A percentile compares a stretch with the other conserved stretches of the same genome.
Conservation (phyloP, 306 rosid species). For the Erythrophleum fordii region DNA sequence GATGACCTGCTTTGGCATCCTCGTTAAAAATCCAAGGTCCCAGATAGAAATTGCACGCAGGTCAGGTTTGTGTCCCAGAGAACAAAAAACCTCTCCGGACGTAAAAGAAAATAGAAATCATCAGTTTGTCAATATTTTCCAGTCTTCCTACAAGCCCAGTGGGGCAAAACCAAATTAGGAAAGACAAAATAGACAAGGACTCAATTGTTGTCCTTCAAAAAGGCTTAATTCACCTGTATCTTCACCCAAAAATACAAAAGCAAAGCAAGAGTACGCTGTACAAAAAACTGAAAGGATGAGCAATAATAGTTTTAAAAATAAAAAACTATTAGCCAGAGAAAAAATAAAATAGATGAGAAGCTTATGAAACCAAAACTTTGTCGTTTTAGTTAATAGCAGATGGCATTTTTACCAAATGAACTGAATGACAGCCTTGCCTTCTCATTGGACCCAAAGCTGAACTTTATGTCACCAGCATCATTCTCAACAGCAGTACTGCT, state of each 20-base stretch:
- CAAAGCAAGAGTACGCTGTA: neutral
- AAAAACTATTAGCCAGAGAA: conserved; percentile 4
- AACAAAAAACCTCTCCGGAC: neutral
- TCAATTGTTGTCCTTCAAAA: neutral
- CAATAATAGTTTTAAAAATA: neutral
- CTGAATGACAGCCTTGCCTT: conserved; percentile 59
- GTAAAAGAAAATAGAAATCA: neutral
- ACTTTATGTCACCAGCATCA: conserved; percentile 58
- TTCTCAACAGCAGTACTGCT: conserved; percentile 44
- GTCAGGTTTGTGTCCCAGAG: neutral
- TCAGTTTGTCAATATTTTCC: neutral
- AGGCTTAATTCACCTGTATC: neutral
- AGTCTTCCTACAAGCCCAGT: neutral
- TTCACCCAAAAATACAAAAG: neutral
- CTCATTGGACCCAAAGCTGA: conserved; percentile 69
- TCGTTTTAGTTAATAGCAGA: conserved; percentile 52
- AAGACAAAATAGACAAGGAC: neutral
- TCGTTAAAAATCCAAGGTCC: neutral
- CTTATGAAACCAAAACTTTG: neutral
- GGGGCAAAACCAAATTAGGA: neutral
- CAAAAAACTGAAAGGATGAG: conserved; percentile 14
- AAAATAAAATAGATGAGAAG: neutral
- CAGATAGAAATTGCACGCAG: neutral
- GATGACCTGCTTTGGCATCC: neutral
- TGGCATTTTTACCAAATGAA: conserved; percentile 55